Evolutionary conservation across 495 filamentous ascomycete species (phyloP).

Genomic region (Friedmanniomyces endolithicus): DNA sequence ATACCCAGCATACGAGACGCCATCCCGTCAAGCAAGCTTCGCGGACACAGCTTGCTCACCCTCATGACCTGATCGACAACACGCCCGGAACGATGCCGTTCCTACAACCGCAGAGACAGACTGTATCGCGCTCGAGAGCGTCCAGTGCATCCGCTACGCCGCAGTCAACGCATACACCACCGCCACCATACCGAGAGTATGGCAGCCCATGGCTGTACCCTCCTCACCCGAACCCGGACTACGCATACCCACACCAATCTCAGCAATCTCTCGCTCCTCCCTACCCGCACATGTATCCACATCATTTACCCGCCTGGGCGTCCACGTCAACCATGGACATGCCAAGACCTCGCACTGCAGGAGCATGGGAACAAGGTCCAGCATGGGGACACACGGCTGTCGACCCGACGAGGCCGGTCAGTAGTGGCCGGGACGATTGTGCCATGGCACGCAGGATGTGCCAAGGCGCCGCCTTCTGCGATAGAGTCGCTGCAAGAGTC

Average conservation of each 20-base stretch:
- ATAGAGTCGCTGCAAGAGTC: conserved; percentile 46
- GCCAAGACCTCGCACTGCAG: not conserved
- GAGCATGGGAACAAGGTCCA: not conserved
- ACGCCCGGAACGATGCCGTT: not conserved
- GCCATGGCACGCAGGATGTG: conserved; percentile 17
- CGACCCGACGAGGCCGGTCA: not conserved
- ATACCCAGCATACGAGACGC: too few relatives aligned
- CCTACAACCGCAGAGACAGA: not conserved
- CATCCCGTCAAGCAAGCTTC: too few relatives aligned
- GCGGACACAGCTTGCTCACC: too few relatives aligned
- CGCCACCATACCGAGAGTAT: not conserved
- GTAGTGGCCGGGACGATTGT: not conserved
- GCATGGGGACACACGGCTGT: not conserved
- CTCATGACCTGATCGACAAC: too few relatives aligned
- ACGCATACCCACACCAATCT: conserved; percentile 1
- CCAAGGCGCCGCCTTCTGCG: conserved; percentile 38
- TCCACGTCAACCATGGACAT: conserved; percentile 3
- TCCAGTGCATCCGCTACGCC: not conserved
- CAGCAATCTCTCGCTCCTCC: not conserved
- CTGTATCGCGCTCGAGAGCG: not conserved
- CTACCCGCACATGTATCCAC: not conserved
- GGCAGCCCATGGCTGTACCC: not conserved
- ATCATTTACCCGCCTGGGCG: not conserved
- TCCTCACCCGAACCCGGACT: not conserved
- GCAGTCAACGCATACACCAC: not conserved